Evolutionary conservation across 2,329 filamentous ascomycete species (phyloP).

Genomic region (Ploettnerulaceae sp.): DNA sequence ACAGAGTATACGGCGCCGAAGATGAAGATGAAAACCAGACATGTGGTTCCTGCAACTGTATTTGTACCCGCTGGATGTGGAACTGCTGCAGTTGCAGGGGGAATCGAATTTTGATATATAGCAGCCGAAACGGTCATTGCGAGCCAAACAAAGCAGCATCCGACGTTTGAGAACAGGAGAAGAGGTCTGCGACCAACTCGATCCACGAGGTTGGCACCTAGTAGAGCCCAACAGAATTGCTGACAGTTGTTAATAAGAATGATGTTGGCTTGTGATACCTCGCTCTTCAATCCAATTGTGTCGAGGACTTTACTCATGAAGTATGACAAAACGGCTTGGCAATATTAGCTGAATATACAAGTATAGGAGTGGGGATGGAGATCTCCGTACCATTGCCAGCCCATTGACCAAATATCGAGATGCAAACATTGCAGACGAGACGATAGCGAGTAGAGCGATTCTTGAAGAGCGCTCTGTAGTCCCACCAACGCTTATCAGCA

Average conservation of each 20-base stretch:
- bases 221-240: conserved; percentile 47
- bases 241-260: conserved; percentile 48
- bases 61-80: conserved; percentile 26
- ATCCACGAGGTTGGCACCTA: conserved; percentile 53
- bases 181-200: conserved; percentile 54
- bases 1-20: conserved; percentile 48
- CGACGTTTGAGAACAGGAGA: conserved; percentile 45
- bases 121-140: conserved; percentile 42
- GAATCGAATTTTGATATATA: conserved; percentile 27
- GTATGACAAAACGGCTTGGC: conserved; percentile 41
- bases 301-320: conserved; percentile 48
- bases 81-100: conserved; percentile 36
- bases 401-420: conserved; percentile 49
- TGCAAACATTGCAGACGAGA: conserved; percentile 45
- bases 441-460: conserved; percentile 43
- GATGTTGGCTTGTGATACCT: conserved; percentile 47
- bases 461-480: conserved; percentile 49
- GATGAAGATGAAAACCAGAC: conserved; percentile 47
- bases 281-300: conserved; percentile 44
- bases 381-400: conserved; percentile 36
- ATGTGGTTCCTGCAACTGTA: conserved; percentile 20
- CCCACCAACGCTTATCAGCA: conserved; percentile 51
- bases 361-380: not conserved
- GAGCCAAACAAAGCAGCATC: conserved; percentile 46
- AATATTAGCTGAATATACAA: conserved; percentile 5